Percentiles rank a stretch among this genome's conserved stretches.
These are phyloP conservation scores for Starmerella sirachaensis DNA, from an alignment of 805 yeast species.

Conservation along the genomic window DNA sequence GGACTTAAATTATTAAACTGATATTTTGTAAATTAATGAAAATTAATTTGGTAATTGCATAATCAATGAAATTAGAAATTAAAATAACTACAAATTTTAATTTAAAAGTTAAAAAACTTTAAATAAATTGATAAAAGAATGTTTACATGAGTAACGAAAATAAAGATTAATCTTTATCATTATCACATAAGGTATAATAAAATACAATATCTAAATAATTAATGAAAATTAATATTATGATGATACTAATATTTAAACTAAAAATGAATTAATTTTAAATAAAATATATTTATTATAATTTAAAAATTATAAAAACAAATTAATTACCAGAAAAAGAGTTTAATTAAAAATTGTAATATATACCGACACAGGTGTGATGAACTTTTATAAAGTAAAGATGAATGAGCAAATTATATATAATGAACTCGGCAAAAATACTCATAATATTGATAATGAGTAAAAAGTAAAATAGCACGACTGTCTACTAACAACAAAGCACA, in stretches of 20 bases:
- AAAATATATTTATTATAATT: background rate
- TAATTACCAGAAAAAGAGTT: background rate
- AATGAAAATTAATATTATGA: background rate
- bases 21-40: background rate
- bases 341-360: background rate
- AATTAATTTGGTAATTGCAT: background rate
- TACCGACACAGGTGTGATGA: slow-evolving; percentile 1
- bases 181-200: slow-evolving; percentile 1
- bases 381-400: slow-evolving; percentile 1
- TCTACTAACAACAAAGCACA: background rate
- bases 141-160: slow-evolving; percentile 1
- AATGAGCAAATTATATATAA: slow-evolving; percentile 1
- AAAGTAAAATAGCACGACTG: slow-evolving; percentile 1
- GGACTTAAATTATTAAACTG: slow-evolving; percentile 1
- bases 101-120: background rate
- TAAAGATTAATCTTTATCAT: slow-evolving; percentile 1
- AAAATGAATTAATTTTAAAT: background rate
- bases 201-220: background rate
- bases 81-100: slow-evolving; percentile 1
- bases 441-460: background rate
- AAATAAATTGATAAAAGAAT: slow-evolving; percentile 1
- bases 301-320: background rate
- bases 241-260: background rate
- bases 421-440: slow-evolving; percentile 1
- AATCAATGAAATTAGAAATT: background rate